These are phyloP conservation scores for Diophrys sp. DNA, from an alignment of 73 alveolate species.

Conservation along the genomic window DNA sequence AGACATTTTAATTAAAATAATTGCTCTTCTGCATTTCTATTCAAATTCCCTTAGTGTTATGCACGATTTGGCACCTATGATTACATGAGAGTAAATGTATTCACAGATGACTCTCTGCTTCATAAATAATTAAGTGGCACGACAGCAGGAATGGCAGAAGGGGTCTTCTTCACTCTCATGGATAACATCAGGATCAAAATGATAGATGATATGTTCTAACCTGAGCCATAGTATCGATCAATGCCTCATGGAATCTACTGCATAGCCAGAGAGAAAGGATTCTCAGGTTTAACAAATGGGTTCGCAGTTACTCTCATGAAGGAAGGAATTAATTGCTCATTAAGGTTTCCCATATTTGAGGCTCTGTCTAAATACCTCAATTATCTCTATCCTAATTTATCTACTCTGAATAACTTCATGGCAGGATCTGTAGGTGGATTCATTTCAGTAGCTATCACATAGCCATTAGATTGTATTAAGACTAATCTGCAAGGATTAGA, in stretches of 20 bases:
- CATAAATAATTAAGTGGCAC: conserved; percentile 10
- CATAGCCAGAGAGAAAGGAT: conserved; percentile 18
- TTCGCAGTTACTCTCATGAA: conserved; percentile 3
- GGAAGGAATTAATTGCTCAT: conserved; percentile 17
- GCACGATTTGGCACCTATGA: conserved; percentile 31
- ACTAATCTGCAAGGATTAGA: conserved; percentile 35
- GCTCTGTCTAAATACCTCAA: conserved; percentile 1
- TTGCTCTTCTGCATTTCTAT: no score
- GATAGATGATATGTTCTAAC: conserved; percentile 22
- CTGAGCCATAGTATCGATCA: conserved; percentile 14
- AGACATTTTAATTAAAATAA: no score
- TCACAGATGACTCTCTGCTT: conserved; percentile 6
- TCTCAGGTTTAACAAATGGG: conserved; percentile 15
- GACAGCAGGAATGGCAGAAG: conserved; percentile 25
- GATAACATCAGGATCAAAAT: conserved; percentile 25
- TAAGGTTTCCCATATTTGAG: conserved; percentile 24
- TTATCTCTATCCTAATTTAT: background rate
- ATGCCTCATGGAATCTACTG: conserved; percentile 33
- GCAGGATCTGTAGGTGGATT: conserved; percentile 14
- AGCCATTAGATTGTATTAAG: conserved; percentile 25
- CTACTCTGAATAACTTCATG: conserved; percentile 2
- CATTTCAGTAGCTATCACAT: background rate
- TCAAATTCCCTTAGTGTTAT: conserved; percentile 21
- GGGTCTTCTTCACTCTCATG: conserved; percentile 12
- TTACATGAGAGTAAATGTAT: conserved; percentile 4